These are phyloP conservation scores for Ceratocystiopsis minuta DNA, from an alignment of 2,329 filamentous ascomycete species.

Conservation along the genomic window DNA sequence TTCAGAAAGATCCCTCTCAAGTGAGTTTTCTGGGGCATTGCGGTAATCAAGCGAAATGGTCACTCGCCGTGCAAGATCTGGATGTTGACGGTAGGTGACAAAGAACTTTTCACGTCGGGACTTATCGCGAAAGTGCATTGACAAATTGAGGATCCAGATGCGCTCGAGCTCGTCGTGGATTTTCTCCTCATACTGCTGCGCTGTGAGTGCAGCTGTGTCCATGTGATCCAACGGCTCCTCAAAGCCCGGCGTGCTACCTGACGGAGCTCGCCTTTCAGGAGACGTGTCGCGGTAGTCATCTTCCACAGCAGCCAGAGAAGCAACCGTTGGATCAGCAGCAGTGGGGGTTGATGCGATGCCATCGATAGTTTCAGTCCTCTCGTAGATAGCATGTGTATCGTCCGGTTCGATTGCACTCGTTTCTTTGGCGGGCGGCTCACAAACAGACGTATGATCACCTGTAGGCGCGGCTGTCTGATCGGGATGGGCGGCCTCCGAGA, in stretches of 20 bases:
- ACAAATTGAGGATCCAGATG: slow-evolving; percentile 90
- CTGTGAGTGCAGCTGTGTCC: slow-evolving; percentile 31
- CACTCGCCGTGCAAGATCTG: slow-evolving; percentile 66
- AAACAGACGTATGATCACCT: too few relatives aligned
- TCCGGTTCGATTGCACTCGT: not conserved
- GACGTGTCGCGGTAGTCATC: not conserved
- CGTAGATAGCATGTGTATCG: not conserved
- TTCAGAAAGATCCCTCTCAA: slow-evolving; percentile 65
- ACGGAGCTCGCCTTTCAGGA: not conserved
- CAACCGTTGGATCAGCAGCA: not conserved
- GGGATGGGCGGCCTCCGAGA: not conserved
- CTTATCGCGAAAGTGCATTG: slow-evolving; percentile 92
- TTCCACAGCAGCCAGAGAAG: not conserved
- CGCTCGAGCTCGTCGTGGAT: slow-evolving; percentile 69
- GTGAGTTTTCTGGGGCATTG: slow-evolving; percentile 56
- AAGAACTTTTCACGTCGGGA: slow-evolving; percentile 96
- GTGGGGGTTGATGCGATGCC: too few relatives aligned
- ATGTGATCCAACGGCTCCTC: slow-evolving; percentile 5
- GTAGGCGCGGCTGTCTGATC: too few relatives aligned
- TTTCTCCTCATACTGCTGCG: slow-evolving; percentile 39
- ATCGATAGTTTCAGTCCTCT: not conserved
- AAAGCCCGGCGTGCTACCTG: too few relatives aligned
- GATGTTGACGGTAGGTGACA: slow-evolving; percentile 73
- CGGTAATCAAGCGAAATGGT: slow-evolving; percentile 92
- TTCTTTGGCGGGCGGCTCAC: not conserved